Base-by-base conservation (phyloP, 2,329 filamentous ascomycete genomes). In the Colletotrichum australisinense region DNA sequence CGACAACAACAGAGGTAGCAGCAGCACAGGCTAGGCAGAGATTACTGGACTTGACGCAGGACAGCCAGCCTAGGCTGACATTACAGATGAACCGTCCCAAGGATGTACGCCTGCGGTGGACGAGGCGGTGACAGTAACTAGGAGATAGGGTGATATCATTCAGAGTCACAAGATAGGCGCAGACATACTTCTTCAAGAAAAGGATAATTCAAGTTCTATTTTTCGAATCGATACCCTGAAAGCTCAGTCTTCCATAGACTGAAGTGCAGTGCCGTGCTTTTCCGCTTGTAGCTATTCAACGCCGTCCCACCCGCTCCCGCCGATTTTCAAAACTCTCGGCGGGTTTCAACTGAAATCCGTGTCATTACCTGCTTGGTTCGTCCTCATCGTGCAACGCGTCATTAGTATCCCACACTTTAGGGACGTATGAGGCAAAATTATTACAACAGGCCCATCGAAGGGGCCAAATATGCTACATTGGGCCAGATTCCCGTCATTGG, bases 201-300 rank as follows among this genome's bases (percentile, higher is more conserved):
- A 22, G 14, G 7, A 69, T 69, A 65, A 53, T 58, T 16, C 22
- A n/a, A 59, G 8, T 46, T 57, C 26, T 64, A 65, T 65, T 64
- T 7, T 24, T n/a, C n/a, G 35, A 52, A 58, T 49, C 26, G 16
- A 53, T 58, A 62, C 26, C 32, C n/a, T 22, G 22, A 2, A n/a
- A n/a, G 38, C 11, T 14, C 4, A 30, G 19, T 49, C 19, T 22
- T 22, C 19, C 19, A n/a, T 9, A 11, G 19, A 49, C 42, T 9
- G 3, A 22, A 22, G 42, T 49, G 16, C 30, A 3, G 22, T 49
- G 12, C 30, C 49, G 11, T 19, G 42, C 63, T 12, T 19, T 11
- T n/a, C 11, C 19, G 22, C 35, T n/a, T 35, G 14, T 14, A 49
- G 7, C 32, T 24, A 28, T 7, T 6, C 22, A 49, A 57, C 67